Conservation (phyloP, 306 rosid species). For the Sindora glabra region DNA sequence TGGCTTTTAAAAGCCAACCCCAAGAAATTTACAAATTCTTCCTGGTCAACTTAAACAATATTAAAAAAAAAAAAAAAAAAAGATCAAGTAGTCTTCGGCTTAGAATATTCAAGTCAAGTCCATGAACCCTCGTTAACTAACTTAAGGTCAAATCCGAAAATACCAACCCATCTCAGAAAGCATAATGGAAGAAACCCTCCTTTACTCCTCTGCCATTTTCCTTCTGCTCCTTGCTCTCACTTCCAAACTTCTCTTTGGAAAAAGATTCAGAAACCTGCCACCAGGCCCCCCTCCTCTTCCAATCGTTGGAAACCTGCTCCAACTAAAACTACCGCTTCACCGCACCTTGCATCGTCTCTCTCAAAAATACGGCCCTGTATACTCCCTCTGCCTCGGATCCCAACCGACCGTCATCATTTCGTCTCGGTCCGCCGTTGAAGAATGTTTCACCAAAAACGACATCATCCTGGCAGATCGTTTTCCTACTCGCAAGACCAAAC, state of each 20-base stretch:
- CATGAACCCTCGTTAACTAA: no score
- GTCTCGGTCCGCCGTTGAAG: constrained; percentile 36
- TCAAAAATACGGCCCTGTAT: constrained; percentile 29
- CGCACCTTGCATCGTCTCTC: constrained; percentile 28
- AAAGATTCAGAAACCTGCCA: constrained; percentile 31
- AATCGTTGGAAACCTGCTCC: constrained; percentile 51
- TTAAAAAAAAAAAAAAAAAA: no score
- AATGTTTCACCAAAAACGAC: constrained; percentile 70
- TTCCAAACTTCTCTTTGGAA: constrained; percentile 14
- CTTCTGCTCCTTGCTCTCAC: background rate
- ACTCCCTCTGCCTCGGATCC: constrained; percentile 23
- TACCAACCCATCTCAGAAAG: no score
- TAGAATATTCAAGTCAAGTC: no score
- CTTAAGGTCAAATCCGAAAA: no score
- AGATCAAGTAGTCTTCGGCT: no score
- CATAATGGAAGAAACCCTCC: no score
- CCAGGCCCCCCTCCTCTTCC: constrained; percentile 52
- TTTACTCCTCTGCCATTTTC: background rate
- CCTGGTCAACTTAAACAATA: no score
- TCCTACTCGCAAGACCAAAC: constrained; percentile 13
- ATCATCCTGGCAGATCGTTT: constrained; percentile 45
- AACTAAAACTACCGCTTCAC: constrained; percentile 29
- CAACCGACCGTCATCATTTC: constrained; percentile 32
- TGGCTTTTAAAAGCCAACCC: no score
- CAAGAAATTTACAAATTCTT: no score